Conservation (phyloP, 164 flowering plant genomes). For the Chimonanthus salicifolius region DNA sequence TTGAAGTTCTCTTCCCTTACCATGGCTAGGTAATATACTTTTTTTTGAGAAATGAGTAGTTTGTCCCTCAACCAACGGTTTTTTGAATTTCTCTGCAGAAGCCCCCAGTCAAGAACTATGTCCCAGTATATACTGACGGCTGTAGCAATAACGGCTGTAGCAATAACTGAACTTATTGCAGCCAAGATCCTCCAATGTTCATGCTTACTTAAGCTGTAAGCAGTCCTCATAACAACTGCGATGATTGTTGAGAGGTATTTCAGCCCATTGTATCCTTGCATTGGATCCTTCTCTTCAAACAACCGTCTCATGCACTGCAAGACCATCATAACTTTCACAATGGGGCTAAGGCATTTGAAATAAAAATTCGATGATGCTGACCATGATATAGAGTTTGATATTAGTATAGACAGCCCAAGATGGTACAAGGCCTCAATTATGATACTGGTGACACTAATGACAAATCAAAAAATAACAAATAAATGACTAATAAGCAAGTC, state of each 20-base stretch:
- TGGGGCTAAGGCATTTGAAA: no score
- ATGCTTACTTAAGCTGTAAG: constrained; percentile 33
- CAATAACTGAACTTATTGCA: constrained; percentile 41
- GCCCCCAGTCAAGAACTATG: constrained; percentile 37
- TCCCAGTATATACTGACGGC: constrained; percentile 66
- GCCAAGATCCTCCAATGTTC: constrained; percentile 47
- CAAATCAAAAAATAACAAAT: no score
- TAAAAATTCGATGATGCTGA: no score
- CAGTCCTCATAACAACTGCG: constrained; percentile 59
- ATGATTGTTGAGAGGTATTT: constrained; percentile 58
- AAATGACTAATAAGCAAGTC: no score
- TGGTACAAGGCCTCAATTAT: no score
- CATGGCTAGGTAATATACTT: constrained; percentile 56
- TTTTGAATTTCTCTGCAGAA: no score
- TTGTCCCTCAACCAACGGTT: constrained; percentile 45
- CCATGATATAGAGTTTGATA: no score
- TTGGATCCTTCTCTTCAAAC: constrained; percentile 55
- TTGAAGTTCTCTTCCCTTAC: constrained; percentile 20
- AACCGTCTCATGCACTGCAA: constrained; percentile 63
- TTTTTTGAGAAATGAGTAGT: constrained; percentile 43
- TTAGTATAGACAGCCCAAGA: no score
- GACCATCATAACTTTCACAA: no score
- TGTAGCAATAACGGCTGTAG: constrained; percentile 44
- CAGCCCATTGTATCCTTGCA: constrained; percentile 56
- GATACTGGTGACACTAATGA: no score